A percentile compares a stretch with the other conserved stretches of the same genome.
Evolutionary conservation across 192 early-diverging fungal species (phyloP).

Genomic region (Mycoemilia scoparia): DNA sequence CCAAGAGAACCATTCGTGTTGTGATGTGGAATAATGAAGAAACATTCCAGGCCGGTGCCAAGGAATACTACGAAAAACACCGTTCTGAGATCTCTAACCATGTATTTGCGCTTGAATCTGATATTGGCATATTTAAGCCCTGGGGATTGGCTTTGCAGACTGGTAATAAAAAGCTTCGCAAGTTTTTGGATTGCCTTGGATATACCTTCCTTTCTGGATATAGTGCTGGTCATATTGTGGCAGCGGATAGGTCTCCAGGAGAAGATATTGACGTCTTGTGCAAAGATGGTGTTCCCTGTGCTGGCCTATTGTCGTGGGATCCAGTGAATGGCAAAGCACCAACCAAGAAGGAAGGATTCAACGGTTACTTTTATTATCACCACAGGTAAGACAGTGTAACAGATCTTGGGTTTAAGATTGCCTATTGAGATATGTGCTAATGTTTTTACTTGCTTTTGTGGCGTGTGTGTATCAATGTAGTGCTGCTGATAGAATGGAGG

Average conservation of each 20-base stretch:
- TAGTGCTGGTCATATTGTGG: conserved; percentile 21
- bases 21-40: conserved; percentile 47
- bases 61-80: conserved; percentile 31
- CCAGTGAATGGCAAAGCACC: conserved; percentile 20
- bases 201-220: conserved; percentile 14
- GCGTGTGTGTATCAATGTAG: background rate
- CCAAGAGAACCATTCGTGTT: conserved; percentile 35
- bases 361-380: conserved; percentile 40
- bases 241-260: conserved; percentile 15
- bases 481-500: conserved; percentile 29
- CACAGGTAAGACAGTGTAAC: conserved; percentile 31
- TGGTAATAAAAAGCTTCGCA: conserved; percentile 8
- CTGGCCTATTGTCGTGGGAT: conserved; percentile 24
- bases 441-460: background rate
- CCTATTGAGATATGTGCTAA: background rate
- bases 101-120: conserved; percentile 38
- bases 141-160: conserved; percentile 33
- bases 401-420: too few species aligned
- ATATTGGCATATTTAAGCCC: conserved; percentile 41
- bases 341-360: conserved; percentile 15
- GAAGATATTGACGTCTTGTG: conserved; percentile 35
- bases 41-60: conserved; percentile 32
- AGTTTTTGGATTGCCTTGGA: conserved; percentile 16
- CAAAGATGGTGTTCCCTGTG: conserved; percentile 34
- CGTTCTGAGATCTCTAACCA: conserved; percentile 13